A percentile compares a stretch with the other conserved stretches of the same genome.
These are phyloP conservation scores for Colletotrichum abscissum DNA, from an alignment of 2,329 filamentous ascomycete species.

Conservation along the genomic window DNA sequence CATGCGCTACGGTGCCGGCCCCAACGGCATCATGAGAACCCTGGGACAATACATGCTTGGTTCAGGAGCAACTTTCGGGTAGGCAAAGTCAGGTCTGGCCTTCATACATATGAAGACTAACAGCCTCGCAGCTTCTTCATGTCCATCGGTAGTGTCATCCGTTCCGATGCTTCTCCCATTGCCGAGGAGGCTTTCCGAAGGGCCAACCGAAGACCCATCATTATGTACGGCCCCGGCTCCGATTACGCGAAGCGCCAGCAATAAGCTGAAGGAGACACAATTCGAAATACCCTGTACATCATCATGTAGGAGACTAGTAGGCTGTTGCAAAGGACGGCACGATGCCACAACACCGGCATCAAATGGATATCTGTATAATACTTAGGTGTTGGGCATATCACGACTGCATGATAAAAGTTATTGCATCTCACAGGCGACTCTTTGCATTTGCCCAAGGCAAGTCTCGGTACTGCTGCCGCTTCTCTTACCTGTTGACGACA, in stretches of 20 bases:
- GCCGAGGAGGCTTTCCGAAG: conserved; percentile 80
- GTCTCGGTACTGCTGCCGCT: neutral
- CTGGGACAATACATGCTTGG: conserved; percentile 97
- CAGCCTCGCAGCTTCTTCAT: conserved; percentile 83
- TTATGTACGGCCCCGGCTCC: conserved; percentile 61
- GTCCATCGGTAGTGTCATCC: conserved; percentile 97
- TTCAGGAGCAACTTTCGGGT: conserved; percentile 97
- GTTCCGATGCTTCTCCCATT: conserved; percentile 86
- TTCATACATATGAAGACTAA: neutral
- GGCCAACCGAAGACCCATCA: conserved; percentile 79
- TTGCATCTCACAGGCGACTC: conserved; percentile 9
- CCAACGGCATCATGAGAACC: conserved; percentile 93
- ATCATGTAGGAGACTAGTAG: conserved; percentile 22
- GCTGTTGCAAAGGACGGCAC: neutral
- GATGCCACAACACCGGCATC: conserved; percentile 23
- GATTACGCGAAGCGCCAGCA: conserved; percentile 36
- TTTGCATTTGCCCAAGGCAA: neutral
- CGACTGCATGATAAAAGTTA: conserved; percentile 32
- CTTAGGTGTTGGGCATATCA: conserved; percentile 25
- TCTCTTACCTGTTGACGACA: neutral
- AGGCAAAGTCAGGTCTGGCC: conserved; percentile 44
- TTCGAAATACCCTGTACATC: conserved; percentile 24
- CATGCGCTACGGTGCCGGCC: conserved; percentile 92
- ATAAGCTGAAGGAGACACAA: neutral
- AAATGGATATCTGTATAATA: conserved; percentile 32